Conservation (phyloP, 192 early-diverging fungal species). For the Radiomyces spectabilis region DNA sequence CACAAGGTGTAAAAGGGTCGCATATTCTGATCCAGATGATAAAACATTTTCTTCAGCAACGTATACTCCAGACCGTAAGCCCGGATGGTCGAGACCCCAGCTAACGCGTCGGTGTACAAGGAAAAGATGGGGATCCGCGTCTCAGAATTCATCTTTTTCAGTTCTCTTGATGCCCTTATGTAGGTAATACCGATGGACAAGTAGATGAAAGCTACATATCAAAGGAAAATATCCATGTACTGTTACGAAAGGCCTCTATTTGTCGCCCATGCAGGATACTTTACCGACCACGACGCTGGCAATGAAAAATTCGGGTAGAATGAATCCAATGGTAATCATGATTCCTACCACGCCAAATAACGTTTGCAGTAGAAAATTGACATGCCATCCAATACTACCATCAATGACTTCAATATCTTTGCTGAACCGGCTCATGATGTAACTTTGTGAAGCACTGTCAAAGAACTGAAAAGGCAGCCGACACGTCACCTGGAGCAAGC, state of each 20-base stretch:
- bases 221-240: not conserved
- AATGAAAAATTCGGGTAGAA: conserved; percentile 38
- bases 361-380: conserved; percentile 37
- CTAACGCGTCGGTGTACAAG: conserved; percentile 49
- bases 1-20: conserved; percentile 77
- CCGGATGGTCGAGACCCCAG: conserved; percentile 66
- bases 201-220: conserved; percentile 10
- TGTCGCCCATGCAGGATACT: not conserved
- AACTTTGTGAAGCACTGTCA: conserved; percentile 66
- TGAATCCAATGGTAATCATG: conserved; percentile 35
- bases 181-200: conserved; percentile 15
- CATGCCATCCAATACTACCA: conserved; percentile 29
- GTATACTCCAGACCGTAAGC: conserved; percentile 64
- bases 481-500: conserved; percentile 45
- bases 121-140: conserved; percentile 67
- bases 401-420: conserved; percentile 77
- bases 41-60: conserved; percentile 53
- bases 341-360: conserved; percentile 32
- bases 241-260: not conserved
- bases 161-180: conserved; percentile 23
- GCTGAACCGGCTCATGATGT: conserved; percentile 79
- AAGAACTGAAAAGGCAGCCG: conserved; percentile 73
- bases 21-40: conserved; percentile 63
- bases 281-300: not conserved
- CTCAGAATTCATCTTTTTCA: conserved; percentile 73